Evolutionary conservation across 768 basidiomycete genomes (phyloP).

Genomic region (Termitomyces eurrhizus): DNA sequence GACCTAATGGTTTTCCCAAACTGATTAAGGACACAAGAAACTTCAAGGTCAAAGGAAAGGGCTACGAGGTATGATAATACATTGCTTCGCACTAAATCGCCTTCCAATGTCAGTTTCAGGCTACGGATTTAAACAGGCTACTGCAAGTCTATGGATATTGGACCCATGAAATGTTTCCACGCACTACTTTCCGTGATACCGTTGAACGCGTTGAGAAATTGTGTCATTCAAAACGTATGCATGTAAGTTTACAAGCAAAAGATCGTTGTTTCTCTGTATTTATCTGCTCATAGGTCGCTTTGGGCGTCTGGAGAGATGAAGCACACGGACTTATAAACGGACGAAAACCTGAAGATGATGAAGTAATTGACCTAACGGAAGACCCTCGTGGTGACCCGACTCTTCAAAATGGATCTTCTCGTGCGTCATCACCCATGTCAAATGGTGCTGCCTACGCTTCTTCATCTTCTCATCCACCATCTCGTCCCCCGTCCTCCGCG

Average conservation of each 20-base stretch:
- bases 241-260: slow-evolving; percentile 41
- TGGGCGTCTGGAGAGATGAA: slow-evolving; percentile 80
- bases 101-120: slow-evolving; percentile 36
- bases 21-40: slow-evolving; percentile 73
- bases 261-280: background rate
- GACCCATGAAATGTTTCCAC: slow-evolving; percentile 92
- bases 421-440: slow-evolving; percentile 18
- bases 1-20: slow-evolving; percentile 72
- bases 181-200: slow-evolving; percentile 83
- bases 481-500: slow-evolving; percentile 38
- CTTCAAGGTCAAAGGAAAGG: slow-evolving; percentile 84
- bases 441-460: slow-evolving; percentile 28
- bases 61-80: slow-evolving; percentile 68
- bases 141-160: slow-evolving; percentile 90
- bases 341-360: slow-evolving; percentile 18
- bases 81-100: background rate
- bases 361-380: slow-evolving; percentile 20
- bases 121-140: slow-evolving; percentile 74
- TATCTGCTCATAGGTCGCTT: slow-evolving; percentile 44
- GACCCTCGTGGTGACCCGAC: slow-evolving; percentile 21
- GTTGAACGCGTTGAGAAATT: slow-evolving; percentile 83
- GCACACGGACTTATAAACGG: slow-evolving; percentile 32
- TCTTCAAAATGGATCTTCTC: slow-evolving; percentile 11
- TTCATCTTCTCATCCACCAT: slow-evolving; percentile 28
- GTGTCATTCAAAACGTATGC: slow-evolving; percentile 82